Conservation (phyloP, 192 early-diverging fungal genomes). For the Coemansia sp. region DNA sequence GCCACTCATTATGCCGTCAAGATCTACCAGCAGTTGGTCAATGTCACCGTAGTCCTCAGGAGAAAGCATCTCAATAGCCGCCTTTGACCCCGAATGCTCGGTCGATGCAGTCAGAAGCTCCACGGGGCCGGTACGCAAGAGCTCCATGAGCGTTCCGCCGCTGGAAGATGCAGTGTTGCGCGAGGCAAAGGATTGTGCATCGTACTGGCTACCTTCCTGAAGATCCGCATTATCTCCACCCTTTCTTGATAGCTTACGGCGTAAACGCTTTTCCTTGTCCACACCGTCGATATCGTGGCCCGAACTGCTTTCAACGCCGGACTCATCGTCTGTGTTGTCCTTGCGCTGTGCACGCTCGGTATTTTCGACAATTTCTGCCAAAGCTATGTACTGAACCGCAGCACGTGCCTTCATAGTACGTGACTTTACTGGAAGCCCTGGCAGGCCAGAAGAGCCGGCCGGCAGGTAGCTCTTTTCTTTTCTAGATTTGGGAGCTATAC, state of each 20-base stretch:
- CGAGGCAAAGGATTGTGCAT: constrained; percentile 22
- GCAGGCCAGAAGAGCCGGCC: constrained; percentile 21
- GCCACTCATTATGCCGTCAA: constrained; percentile 49
- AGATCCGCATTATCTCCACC: background rate
- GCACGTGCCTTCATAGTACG: constrained; percentile 27
- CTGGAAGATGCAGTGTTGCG: constrained; percentile 36
- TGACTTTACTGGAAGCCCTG: constrained; percentile 23
- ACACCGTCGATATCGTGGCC: constrained; percentile 9
- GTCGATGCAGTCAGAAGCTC: constrained; percentile 46
- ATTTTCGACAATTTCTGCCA: constrained; percentile 42
- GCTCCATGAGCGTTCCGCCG: constrained; percentile 37
- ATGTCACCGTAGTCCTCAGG: constrained; percentile 52
- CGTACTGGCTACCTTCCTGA: constrained; percentile 4
- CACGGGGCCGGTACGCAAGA: constrained; percentile 37
- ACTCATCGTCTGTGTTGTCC: background rate
- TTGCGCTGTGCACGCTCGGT: constrained; percentile 21
- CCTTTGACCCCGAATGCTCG: constrained; percentile 50
- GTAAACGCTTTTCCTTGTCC: background rate
- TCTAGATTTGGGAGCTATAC: constrained; percentile 2
- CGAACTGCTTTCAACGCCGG: background rate
- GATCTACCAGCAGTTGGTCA: constrained; percentile 39
- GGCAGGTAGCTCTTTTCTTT: constrained; percentile 30
- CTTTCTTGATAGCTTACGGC: constrained; percentile 6
- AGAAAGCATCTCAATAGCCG: constrained; percentile 29
- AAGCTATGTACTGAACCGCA: constrained; percentile 40